Percentiles rank a stretch among this genome's conserved stretches.
phyloP scores from a whole-genome alignment of 768 basidiomycete species.

The Leccinum broughii region DNA sequence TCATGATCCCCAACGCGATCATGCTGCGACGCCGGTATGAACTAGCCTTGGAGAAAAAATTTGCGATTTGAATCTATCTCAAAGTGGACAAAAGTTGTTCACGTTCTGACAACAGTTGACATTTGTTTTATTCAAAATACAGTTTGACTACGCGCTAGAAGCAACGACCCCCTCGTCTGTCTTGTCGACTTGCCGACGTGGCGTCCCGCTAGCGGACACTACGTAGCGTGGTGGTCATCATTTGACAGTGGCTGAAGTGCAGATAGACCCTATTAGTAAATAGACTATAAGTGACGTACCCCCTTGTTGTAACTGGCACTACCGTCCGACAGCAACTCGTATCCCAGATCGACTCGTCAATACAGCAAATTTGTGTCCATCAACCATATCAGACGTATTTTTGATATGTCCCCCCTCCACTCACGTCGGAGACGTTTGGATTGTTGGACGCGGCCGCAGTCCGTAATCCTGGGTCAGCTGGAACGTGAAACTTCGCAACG shows the following conservation, averaged over 20 bases:
- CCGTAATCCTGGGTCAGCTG: not conserved
- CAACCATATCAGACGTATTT: conserved; percentile 4
- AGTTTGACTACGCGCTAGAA: not conserved
- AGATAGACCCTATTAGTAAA: not conserved
- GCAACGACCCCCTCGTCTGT: not conserved
- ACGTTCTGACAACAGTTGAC: not conserved
- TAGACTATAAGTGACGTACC: no score
- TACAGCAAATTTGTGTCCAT: not conserved
- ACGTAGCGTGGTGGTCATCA: not conserved
- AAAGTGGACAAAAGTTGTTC: not conserved
- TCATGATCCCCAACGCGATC: not conserved
- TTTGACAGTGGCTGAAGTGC: not conserved
- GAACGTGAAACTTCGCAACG: conserved; percentile 17
- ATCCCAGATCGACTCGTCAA: not conserved
- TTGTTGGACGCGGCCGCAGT: not conserved
- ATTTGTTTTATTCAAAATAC: not conserved
- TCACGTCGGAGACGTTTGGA: conserved; percentile 8
- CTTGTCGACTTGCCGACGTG: not conserved
- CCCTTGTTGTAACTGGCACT: not conserved
- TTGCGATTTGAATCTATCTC: not conserved
- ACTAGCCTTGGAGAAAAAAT: not conserved
- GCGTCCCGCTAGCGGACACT: not conserved
- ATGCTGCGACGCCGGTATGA: not conserved
- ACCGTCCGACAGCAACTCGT: not conserved
- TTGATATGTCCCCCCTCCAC: not conserved